A percentile compares a stretch with the other conserved stretches of the same genome.
Evolutionary conservation across 2,329 filamentous ascomycete genomes (phyloP).

Genomic region (Coccinonectria pachysandricola): DNA sequence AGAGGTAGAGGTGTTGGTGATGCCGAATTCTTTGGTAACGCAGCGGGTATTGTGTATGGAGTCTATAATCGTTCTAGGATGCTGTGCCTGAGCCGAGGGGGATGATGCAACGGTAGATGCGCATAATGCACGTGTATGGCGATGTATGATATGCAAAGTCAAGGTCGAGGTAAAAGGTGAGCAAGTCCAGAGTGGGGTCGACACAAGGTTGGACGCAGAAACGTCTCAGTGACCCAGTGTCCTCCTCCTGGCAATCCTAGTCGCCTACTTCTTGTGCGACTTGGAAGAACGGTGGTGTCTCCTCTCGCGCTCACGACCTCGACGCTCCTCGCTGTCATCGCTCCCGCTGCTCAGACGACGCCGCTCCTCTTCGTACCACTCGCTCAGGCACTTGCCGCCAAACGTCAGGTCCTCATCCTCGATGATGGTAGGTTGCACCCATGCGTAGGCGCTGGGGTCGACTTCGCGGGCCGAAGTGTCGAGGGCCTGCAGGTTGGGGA

Average conservation of each 20-base stretch:
- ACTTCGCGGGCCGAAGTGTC: constrained; percentile 25
- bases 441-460: constrained; percentile 27
- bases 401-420: constrained; percentile 53
- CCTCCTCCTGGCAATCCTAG: too few relatives aligned
- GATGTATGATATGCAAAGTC: neutral
- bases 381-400: constrained; percentile 47
- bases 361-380: constrained; percentile 51
- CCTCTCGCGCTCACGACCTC: constrained; percentile 29
- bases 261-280: constrained; percentile 22
- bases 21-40: neutral
- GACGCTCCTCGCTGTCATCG: constrained; percentile 27
- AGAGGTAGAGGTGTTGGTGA: constrained; percentile 2
- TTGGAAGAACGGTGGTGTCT: constrained; percentile 19
- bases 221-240: too few relatives aligned
- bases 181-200: neutral
- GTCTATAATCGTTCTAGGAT: too few relatives aligned
- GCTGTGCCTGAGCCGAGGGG: neutral
- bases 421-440: constrained; percentile 46
- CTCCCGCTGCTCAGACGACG: constrained; percentile 30
- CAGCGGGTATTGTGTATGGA: too few relatives aligned
- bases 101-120: neutral
- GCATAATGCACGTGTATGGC: neutral
- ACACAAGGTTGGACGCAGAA: neutral
- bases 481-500: constrained; percentile 24
- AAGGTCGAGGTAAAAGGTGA: neutral